Conservation (phyloP, 257 asterid genomes). For the Linaria vulgaris region DNA sequence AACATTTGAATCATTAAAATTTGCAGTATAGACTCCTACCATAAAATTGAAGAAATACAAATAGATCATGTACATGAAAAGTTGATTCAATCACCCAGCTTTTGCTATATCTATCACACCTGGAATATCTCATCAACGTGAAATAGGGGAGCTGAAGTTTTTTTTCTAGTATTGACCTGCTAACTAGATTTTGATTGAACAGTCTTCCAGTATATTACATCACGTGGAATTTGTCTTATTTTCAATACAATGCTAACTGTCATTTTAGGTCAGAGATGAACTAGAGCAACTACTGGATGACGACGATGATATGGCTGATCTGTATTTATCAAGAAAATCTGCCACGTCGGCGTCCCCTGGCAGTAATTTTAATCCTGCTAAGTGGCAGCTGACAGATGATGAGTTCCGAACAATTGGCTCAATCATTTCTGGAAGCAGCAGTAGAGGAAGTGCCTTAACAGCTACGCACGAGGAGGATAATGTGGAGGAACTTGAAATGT, state of each 20-base stretch:
- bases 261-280: constrained; percentile 78
- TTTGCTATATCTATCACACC: too few species aligned
- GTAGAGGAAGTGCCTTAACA: constrained; percentile 49
- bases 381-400: constrained; percentile 40
- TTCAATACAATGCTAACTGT: neutral
- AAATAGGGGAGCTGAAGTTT: too few species aligned
- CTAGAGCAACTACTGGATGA: constrained; percentile 85
- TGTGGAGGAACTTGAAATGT: constrained; percentile 93
- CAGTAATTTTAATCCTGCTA: constrained; percentile 35
- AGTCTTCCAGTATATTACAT: neutral
- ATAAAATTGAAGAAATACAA: too few species aligned
- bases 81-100: too few species aligned
- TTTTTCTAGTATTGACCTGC: too few species aligned
- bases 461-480: constrained; percentile 52
- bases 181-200: neutral
- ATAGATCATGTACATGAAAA: too few species aligned
- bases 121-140: too few species aligned
- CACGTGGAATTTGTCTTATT: neutral
- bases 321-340: constrained; percentile 67
- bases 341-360: constrained; percentile 43
- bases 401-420: constrained; percentile 49
- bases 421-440: constrained; percentile 51
- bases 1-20: too few species aligned
- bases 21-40: too few species aligned
- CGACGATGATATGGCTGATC: constrained; percentile 89